Base-by-base conservation (phyloP, 257 asterid genomes). In the Voacanga thouarsii region DNA sequence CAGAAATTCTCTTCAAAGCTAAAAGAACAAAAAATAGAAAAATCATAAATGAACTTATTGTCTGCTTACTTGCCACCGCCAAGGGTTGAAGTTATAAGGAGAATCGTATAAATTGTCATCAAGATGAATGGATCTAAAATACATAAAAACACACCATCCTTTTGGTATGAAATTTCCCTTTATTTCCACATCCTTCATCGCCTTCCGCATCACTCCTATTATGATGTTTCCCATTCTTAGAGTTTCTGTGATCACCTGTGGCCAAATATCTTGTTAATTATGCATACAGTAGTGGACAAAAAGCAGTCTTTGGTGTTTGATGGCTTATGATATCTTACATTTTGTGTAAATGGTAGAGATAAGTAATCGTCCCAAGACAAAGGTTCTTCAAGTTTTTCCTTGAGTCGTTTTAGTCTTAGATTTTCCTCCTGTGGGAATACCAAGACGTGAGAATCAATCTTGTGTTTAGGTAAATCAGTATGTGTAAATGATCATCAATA, bases 51-150 rank as follows among this genome's bases (percentile, higher is more conserved):
- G 37, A 33, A 33, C 37, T 33, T 33, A 33, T 33, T 9, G 15
- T n/a, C 24, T 59, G 59, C 97, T 90, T 92, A 94, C 98, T 86
- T 89, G 96, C 98, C 98, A 94, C 41, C 98, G 88, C 97, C 97
- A 92, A 8, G 98, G 98, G 82, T 91, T 88, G 82, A 92, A 94
- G 10, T 89, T 90, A 76, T 88, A 77, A 4, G 98, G 97, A 18
- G 77, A 88, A 45, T 92, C 97, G 79, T 92, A 91, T 5, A 81
- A 50, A 41, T 82, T 82, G 44, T 82, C 85, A 82, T 94, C 98
- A 83, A 94, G 92, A 78, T 94, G 98, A 28, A 92, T 90, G 66
- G 97, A 89, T 88, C 98, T 89, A 86, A 94, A 94, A 83, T 91
- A 86, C 14, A 92, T 84, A 26, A 94, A 81, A 37, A 87, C 97